A percentile compares a stretch with the other conserved stretches of the same genome.
phyloP scores from a whole-genome alignment of 345 rosid genomes.

The Brassica nigra region DNA sequence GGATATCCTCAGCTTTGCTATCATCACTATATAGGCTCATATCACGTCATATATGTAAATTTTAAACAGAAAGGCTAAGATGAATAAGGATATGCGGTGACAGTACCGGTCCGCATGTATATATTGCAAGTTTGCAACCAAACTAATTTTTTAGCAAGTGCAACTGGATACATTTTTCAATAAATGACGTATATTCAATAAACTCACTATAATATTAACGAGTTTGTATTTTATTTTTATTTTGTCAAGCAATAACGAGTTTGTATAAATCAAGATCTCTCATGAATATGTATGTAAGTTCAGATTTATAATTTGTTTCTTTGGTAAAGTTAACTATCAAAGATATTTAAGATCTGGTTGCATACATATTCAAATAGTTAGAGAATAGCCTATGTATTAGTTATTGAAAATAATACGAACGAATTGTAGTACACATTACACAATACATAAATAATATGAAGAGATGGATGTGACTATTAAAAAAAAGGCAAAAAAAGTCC shows the following conservation, averaged over 20 bases:
- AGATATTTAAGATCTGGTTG: not conserved
- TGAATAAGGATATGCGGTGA: not conserved
- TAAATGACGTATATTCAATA: not conserved
- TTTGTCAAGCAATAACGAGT: not conserved
- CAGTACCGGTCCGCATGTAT: not conserved
- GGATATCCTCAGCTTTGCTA: not conserved
- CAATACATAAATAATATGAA: slow-evolving; percentile 27
- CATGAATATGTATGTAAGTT: not conserved
- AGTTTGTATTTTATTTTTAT: not conserved
- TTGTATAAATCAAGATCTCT: not conserved
- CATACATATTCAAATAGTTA: not conserved
- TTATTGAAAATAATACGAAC: not conserved
- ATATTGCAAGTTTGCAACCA: too few relatives aligned
- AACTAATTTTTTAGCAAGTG: too few relatives aligned
- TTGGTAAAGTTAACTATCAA: not conserved
- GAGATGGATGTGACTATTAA: slow-evolving; percentile 41
- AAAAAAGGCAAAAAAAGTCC: slow-evolving; percentile 11
- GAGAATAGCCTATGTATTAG: not conserved
- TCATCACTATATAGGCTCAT: slow-evolving; percentile 4
- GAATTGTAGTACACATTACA: not conserved
- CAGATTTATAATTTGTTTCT: not conserved
- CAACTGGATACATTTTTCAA: not conserved
- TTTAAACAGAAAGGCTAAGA: not conserved
- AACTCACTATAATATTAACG: not conserved
- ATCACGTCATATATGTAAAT: not conserved